Evolutionary conservation across 345 rosid genomes (phyloP).

Genomic region (Viola odorata): DNA sequence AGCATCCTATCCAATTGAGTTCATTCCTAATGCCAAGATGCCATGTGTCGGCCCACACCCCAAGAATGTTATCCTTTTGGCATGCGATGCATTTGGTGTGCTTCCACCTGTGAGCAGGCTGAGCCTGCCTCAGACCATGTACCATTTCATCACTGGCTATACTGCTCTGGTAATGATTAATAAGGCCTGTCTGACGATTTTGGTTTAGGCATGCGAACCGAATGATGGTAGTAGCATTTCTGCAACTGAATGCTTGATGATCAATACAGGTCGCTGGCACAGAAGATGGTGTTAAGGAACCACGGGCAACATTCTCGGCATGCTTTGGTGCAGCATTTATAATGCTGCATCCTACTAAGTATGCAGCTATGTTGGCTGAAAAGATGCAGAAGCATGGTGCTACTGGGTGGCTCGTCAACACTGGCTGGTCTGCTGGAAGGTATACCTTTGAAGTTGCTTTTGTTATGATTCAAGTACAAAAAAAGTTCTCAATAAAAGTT

Average conservation of each 20-base stretch:
- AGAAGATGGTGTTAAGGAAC: conserved; percentile 90
- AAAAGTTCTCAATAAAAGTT: not conserved
- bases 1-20: conserved; percentile 90
- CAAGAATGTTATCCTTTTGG: conserved; percentile 82
- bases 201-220: not conserved
- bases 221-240: not conserved
- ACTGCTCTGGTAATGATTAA: conserved; percentile 67
- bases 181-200: not conserved
- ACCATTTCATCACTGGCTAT: conserved; percentile 97
- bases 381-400: conserved; percentile 97
- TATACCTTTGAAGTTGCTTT: conserved; percentile 15
- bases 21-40: conserved; percentile 83
- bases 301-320: conserved; percentile 87
- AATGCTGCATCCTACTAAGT: conserved; percentile 97
- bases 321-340: conserved; percentile 98
- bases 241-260: conserved; percentile 10
- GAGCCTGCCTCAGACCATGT: conserved; percentile 86
- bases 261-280: conserved; percentile 84
- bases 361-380: conserved; percentile 93
- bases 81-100: conserved; percentile 95
- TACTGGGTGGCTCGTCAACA: conserved; percentile 95
- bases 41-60: conserved; percentile 95
- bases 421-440: conserved; percentile 99
- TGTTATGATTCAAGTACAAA: not conserved
- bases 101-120: conserved; percentile 99